Evolutionary conservation across 768 basidiomycete species (phyloP).

Genomic region (Suillus sp.): DNA sequence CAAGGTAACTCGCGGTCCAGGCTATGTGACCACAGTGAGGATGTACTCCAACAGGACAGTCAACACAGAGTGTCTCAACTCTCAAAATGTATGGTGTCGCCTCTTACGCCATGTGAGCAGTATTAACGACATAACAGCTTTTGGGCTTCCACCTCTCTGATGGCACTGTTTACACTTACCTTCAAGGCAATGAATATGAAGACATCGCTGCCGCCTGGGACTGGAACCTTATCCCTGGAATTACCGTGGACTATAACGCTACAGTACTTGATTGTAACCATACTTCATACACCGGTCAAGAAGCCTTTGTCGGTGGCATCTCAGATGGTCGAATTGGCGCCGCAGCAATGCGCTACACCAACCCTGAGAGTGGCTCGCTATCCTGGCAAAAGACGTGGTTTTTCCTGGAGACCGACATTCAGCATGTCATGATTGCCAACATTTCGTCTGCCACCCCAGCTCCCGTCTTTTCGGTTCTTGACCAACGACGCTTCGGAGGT

Average conservation of each 20-base stretch:
- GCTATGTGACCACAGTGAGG: constrained; percentile 61
- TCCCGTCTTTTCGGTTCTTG: constrained; percentile 64
- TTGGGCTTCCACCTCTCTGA: constrained; percentile 72
- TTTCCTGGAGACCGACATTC: constrained; percentile 64
- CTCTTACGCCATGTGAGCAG: neutral
- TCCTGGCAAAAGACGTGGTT: constrained; percentile 75
- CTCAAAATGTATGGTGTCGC: constrained; percentile 50
- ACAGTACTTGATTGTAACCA: constrained; percentile 53
- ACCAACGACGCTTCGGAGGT: constrained; percentile 56
- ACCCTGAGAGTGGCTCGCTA: constrained; percentile 56
- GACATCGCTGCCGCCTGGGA: constrained; percentile 75
- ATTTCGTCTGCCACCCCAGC: constrained; percentile 47
- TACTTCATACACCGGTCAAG: constrained; percentile 46
- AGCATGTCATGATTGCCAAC: constrained; percentile 61
- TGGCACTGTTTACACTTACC: constrained; percentile 64
- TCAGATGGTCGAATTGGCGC: constrained; percentile 59
- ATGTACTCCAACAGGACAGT: constrained; percentile 61
- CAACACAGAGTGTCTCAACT: constrained; percentile 69
- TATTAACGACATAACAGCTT: constrained; percentile 39
- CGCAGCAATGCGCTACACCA: constrained; percentile 67
- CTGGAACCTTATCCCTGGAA: constrained; percentile 78
- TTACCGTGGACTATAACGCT: constrained; percentile 61
- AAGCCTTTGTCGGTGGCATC: constrained; percentile 66
- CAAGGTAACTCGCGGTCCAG: constrained; percentile 62
- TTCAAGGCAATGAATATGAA: constrained; percentile 69